These are phyloP conservation scores for Petunia axillaris DNA, from an alignment of 257 asterid genomes.

Conservation along the genomic window DNA sequence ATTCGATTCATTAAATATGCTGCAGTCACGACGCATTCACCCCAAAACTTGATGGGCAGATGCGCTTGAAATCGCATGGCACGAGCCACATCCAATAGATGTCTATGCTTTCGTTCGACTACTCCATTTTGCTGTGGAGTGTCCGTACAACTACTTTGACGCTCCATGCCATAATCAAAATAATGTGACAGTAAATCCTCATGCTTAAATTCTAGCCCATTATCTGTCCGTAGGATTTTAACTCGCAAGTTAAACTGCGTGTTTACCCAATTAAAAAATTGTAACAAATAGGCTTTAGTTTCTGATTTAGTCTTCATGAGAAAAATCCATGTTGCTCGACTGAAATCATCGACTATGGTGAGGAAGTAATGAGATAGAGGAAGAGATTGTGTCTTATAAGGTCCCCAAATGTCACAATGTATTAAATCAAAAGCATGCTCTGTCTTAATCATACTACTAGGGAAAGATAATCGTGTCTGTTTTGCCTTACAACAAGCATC, in stretches of 20 bases:
- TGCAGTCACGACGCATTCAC: neutral
- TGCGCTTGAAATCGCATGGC: constrained; percentile 15
- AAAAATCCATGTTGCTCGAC: neutral
- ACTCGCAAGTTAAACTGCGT: no score
- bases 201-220: no score
- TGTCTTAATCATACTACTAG: no score
- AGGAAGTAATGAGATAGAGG: neutral
- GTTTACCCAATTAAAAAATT: no score
- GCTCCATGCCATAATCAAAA: no score
- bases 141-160: no score
- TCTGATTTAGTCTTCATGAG: neutral
- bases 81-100: constrained; percentile 11
- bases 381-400: neutral
- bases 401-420: neutral
- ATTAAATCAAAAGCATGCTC: no score
- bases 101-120: constrained; percentile 13
- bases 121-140: constrained; percentile 27
- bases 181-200: no score
- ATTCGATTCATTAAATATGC: neutral
- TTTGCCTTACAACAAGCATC: neutral
- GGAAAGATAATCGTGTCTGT: no score
- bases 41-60: constrained; percentile 3
- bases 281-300: no score
- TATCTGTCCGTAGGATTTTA: no score
- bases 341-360: constrained; percentile 26